Evolutionary conservation across 345 rosid species (phyloP), one percentile per base, ranked within the genome.

Genomic region (Excoecaria agallocha): DNA sequence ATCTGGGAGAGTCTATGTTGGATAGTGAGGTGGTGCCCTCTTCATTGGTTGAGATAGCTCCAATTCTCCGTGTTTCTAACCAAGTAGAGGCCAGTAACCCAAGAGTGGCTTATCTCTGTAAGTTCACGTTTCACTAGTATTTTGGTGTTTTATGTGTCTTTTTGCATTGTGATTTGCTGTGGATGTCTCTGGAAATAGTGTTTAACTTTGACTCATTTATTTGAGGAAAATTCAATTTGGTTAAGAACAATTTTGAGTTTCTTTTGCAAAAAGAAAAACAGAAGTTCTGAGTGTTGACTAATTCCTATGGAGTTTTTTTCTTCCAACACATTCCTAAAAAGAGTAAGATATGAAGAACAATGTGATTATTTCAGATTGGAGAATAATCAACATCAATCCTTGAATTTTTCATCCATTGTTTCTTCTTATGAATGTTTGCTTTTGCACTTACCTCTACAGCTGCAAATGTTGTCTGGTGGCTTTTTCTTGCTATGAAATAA

Each of bases 11-110:
- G 82, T 45, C 86, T 11, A 84, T 89, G 63, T 91, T 96, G 72
- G 96, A 96, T 68, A 96, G 99, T 79, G 99, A 96, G 85, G 91
- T 93, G 37, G 98, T 96, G 80, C 99, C 99, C 3, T 96, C 99
- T 20, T 89, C 99, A 4, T 91, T 96, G 69, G 84, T 87, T 65
- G 96, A 91, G 85, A 93, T 96, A 72, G 99, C 99, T 0, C 99
- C 98, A 12, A 96, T 96, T 89, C 98, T 96, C 61, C 98, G 99
- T 79, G 99, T 96, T 79, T 98, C 99, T 70, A 96, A 96, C 86
- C 98, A 96, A 78, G 98, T 93, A 45, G 99, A 96, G 87, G 54
- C 81, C 41, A 88, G 86, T 74, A 93, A 96, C 82, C 89, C 94
- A 35, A 91, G 99, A 79, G 99, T 93, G 78, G 93, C 99, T 8